Conservation (phyloP, 805 yeast species). For the Tetrapisispora namnaoensis region DNA sequence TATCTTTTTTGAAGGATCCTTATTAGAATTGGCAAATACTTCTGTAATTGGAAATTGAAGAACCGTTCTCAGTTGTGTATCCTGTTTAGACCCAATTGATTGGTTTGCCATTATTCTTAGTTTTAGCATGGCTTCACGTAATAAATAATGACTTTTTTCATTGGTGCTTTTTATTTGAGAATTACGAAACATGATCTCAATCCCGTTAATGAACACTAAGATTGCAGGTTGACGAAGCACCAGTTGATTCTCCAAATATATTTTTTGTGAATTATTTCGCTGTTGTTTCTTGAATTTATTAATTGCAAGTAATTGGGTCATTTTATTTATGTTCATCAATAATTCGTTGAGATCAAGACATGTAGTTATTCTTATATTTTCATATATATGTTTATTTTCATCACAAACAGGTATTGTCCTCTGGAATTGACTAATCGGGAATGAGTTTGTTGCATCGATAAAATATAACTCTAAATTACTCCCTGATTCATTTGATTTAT, state of each 20-base stretch:
- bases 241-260: not conserved
- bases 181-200: slow-evolving; percentile 24
- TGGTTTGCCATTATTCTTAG: slow-evolving; percentile 15
- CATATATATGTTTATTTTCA: slow-evolving; percentile 14
- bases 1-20: not conserved
- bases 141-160: slow-evolving; percentile 13
- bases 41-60: slow-evolving; percentile 11
- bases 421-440: slow-evolving; percentile 22
- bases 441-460: slow-evolving; percentile 25
- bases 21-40: not conserved
- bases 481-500: not conserved
- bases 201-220: slow-evolving; percentile 14
- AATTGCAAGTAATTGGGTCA: slow-evolving; percentile 4
- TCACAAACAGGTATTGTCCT: slow-evolving; percentile 9
- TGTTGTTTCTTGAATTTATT: slow-evolving; percentile 1
- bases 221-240: not conserved
- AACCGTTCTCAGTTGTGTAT: slow-evolving; percentile 5
- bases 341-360: slow-evolving; percentile 23
- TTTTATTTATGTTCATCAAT: slow-evolving; percentile 7
- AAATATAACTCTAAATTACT: slow-evolving; percentile 12
- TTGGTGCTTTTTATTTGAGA: slow-evolving; percentile 13
- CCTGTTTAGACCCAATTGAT: not conserved
- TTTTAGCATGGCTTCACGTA: slow-evolving; percentile 17
- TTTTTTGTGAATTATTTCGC: not conserved
- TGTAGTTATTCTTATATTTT: slow-evolving; percentile 20